Base-by-base conservation (phyloP, 1,284 basidiomycete genomes). In the Schizophyllum amplum region DNA sequence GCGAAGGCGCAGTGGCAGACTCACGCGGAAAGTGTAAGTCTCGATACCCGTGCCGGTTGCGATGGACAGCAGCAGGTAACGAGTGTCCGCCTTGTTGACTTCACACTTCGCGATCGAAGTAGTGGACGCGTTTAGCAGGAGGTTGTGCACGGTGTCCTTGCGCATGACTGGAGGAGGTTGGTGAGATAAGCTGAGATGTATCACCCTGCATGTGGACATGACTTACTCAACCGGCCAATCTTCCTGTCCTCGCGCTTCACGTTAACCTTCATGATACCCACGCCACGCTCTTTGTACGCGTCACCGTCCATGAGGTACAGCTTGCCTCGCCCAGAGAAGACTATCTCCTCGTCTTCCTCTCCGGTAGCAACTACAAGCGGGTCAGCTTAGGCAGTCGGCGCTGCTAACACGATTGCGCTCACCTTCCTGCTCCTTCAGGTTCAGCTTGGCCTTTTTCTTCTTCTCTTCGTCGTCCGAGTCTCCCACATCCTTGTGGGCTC, bases 251-350 rank as follows among this genome's bases (percentile, higher is more conserved):
- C 71, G 58, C 79, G 74, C 62, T 82, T 80, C 25, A 94, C 84
- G 66, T 96, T 96, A 63, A 96, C 71, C 66, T 84, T 92, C 59
- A 97, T 68, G 17, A 82, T 77, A 1, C 94, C 94, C 15, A 86
- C 90, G 7, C 94, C 94, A 51, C 90, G 80, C 69, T 98, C 94
- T 67, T 88, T 92, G 94, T 94, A 98, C 55, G 80, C 76, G 53
- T 76, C 81, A 57, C 66, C 81, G 58, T 73, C 75, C 63, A 83
- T 81, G 17, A 82, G 73, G 68, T 85, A 96, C 26, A 98, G 74
- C 74, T 96, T 97, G 50, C 88, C 89, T 59, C 94, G 86, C 11
- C 88, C 86, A 72, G 91, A 88, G 69, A 87, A 85, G 49, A 93
- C 72, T 1, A 90, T 94, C 59, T 87, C 82, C 68, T 98, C 94